These are phyloP conservation scores for Leccinum truebloodii DNA, from an alignment of 768 basidiomycete species.

Conservation along the genomic window DNA sequence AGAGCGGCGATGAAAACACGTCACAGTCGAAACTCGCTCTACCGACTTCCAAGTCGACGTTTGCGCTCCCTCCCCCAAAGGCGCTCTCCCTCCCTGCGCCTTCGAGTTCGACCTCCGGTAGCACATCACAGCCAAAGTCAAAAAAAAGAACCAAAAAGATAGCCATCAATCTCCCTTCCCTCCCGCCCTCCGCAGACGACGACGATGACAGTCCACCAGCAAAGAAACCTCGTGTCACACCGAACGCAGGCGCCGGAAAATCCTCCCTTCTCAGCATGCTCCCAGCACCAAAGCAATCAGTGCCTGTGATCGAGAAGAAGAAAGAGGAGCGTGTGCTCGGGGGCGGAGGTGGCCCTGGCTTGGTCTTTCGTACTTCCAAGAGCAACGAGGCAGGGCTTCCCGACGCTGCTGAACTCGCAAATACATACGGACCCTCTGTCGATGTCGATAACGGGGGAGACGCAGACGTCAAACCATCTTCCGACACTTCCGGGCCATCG, in stretches of 20 bases:
- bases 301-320: conserved; percentile 37
- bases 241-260: conserved; percentile 49
- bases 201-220: conserved; percentile 54
- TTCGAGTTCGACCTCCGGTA: conserved; percentile 12
- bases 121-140: conserved; percentile 30
- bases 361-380: conserved; percentile 53
- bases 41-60: conserved; percentile 31
- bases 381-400: conserved; percentile 9
- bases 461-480: neutral
- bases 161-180: conserved; percentile 39
- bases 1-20: conserved; percentile 49
- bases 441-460: conserved; percentile 15
- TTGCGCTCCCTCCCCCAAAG: conserved; percentile 40
- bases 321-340: conserved; percentile 61
- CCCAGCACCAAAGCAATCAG: conserved; percentile 65
- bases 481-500: conserved; percentile 22
- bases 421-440: conserved; percentile 22
- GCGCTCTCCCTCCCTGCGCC: conserved; percentile 31
- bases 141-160: conserved; percentile 50
- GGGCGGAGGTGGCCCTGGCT: conserved; percentile 56
- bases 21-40: conserved; percentile 23
- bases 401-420: conserved; percentile 20
- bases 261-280: conserved; percentile 74
- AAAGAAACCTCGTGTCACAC: conserved; percentile 56
- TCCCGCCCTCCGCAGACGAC: conserved; percentile 37